Conservation (phyloP, 2,329 filamentous ascomycete species). For the Monosporascus sp. region DNA sequence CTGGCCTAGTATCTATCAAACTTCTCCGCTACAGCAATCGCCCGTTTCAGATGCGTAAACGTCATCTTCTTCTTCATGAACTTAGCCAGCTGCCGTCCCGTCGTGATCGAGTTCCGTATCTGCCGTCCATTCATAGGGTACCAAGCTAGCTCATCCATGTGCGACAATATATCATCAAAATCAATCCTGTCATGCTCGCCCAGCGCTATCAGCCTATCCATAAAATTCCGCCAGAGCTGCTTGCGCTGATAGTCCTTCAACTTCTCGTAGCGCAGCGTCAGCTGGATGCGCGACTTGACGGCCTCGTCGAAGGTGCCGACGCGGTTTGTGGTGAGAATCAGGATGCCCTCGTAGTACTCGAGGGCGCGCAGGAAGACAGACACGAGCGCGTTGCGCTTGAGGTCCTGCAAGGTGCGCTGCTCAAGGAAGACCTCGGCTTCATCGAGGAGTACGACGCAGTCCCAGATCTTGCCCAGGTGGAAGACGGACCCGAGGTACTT, state of each 20-base stretch:
- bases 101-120: not conserved
- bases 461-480: constrained; percentile 15
- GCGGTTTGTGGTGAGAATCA: constrained; percentile 36
- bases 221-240: constrained; percentile 15
- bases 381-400: constrained; percentile 17
- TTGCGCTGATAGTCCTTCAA: constrained; percentile 7
- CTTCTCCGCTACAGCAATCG: not conserved
- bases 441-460: constrained; percentile 17
- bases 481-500: constrained; percentile 16
- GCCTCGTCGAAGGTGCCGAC: constrained; percentile 19
- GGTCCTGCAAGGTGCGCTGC: constrained; percentile 9
- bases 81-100: not conserved
- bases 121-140: not conserved
- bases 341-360: constrained; percentile 37
- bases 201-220: constrained; percentile 2
- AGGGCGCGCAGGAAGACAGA: constrained; percentile 32
- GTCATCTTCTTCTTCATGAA: constrained; percentile 1
- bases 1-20: not conserved
- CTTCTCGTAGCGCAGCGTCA: constrained; percentile 14
- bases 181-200: not conserved
- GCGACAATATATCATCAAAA: not conserved
- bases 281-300: constrained; percentile 16
- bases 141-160: not conserved
- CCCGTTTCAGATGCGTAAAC: not conserved
- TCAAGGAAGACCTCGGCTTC: constrained; percentile 19